Conservation (phyloP, 441 rosid genomes). For the Flueggea neowawraea region DNA sequence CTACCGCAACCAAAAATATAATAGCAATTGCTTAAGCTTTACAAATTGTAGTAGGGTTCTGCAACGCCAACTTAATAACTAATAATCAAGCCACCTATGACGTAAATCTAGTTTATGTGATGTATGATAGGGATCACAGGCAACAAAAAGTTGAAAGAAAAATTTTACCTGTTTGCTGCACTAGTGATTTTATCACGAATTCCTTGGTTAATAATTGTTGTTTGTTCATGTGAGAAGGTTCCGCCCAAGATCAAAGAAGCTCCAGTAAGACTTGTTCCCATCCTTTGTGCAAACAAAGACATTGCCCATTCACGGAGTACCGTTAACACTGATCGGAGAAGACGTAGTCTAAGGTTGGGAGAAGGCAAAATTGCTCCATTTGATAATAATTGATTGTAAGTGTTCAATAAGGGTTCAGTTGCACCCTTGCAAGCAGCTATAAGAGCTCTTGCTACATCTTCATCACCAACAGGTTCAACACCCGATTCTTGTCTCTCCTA, state of each 20-base stretch:
- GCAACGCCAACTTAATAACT: no score
- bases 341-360: slow-evolving; percentile 78
- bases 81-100: not conserved
- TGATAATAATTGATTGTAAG: slow-evolving; percentile 82
- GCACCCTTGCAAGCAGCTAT: slow-evolving; percentile 94
- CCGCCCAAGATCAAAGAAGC: slow-evolving; percentile 75
- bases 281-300: slow-evolving; percentile 78
- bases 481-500: slow-evolving; percentile 85
- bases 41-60: no score
- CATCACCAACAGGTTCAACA: slow-evolving; percentile 68
- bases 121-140: not conserved
- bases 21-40: no score
- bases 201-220: slow-evolving; percentile 62
- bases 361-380: slow-evolving; percentile 77
- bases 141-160: not conserved
- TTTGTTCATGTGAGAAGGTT: slow-evolving; percentile 52
- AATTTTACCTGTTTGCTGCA: slow-evolving; percentile 83
- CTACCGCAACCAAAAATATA: no score
- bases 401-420: slow-evolving; percentile 81
- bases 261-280: slow-evolving; percentile 62
- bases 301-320: slow-evolving; percentile 96
- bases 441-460: slow-evolving; percentile 84
- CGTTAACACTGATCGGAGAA: slow-evolving; percentile 71
- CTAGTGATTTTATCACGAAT: slow-evolving; percentile 82
- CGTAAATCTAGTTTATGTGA: not conserved